Percentiles rank a stretch among this genome's conserved stretches.
phyloP scores from a whole-genome alignment of 768 basidiomycete species.

The Amanita rubescens region DNA sequence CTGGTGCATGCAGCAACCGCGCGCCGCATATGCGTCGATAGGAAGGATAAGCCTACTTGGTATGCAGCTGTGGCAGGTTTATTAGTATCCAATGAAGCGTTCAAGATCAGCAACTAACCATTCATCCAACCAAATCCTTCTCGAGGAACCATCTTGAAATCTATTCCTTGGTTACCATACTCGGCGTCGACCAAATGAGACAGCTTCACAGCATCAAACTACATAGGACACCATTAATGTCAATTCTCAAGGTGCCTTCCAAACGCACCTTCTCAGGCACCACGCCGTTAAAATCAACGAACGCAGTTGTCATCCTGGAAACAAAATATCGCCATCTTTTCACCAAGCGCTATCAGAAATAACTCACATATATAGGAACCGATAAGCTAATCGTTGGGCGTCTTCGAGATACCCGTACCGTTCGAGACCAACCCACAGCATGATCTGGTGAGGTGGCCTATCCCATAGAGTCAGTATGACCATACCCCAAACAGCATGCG shows the following conservation, averaged over 20 bases:
- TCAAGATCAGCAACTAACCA: conserved; percentile 40
- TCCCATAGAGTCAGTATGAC: background rate
- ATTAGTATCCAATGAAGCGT: background rate
- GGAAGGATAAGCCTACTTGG: conserved; percentile 92
- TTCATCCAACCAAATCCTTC: conserved; percentile 99
- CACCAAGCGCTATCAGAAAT: background rate
- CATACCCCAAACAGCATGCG: background rate
- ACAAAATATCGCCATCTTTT: background rate
- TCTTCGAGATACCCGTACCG: conserved; percentile 94
- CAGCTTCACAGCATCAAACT: conserved; percentile 95
- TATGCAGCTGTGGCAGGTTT: conserved; percentile 61
- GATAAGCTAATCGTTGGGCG: conserved; percentile 87
- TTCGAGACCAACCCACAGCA: conserved; percentile 96
- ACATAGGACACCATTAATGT: conserved; percentile 5
- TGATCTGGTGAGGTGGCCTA: conserved; percentile 97
- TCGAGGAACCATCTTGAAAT: conserved; percentile 95
- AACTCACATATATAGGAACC: conserved; percentile 91
- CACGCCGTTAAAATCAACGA: conserved; percentile 96
- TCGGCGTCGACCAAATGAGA: conserved; percentile 97
- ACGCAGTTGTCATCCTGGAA: conserved; percentile 83
- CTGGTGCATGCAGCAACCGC: conserved; percentile 93
- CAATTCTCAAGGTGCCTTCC: background rate
- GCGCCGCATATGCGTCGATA: conserved; percentile 90
- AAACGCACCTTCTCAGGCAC: conserved; percentile 87
- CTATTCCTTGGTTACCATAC: conserved; percentile 92